A percentile compares a stretch with the other conserved stretches of the same genome.
Conservation (phyloP, 192 early-diverging fungal species). For the Allomyces javanicus region DNA sequence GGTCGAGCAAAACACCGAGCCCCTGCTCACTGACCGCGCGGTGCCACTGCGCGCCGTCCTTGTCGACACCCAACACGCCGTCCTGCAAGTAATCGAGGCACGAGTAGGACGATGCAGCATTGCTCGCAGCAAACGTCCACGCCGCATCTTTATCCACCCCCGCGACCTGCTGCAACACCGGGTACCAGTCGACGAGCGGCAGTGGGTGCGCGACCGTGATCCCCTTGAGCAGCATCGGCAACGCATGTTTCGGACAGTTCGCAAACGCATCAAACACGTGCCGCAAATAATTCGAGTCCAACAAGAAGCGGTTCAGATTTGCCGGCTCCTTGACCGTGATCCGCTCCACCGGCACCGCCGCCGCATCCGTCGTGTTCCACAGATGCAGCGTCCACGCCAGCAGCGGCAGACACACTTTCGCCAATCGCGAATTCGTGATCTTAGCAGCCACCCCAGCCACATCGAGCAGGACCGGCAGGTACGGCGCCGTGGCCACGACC, state of each 20-base stretch:
- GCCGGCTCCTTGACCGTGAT: neutral
- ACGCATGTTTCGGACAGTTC: no score
- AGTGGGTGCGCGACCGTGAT: neutral
- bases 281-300: neutral
- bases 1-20: neutral
- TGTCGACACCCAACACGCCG: neutral
- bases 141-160: neutral
- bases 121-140: neutral
- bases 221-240: no score
- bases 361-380: neutral
- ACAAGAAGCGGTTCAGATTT: neutral
- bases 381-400: neutral
- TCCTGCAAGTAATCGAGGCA: neutral
- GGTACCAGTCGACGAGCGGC: neutral
- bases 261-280: neutral
- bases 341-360: neutral
- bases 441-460: neutral
- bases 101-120: neutral
- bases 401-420: neutral
- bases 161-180: neutral
- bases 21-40: neutral
- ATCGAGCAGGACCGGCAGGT: neutral
- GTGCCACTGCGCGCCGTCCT: neutral
- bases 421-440: neutral
- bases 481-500: no score